phyloP scores from a whole-genome alignment of 139 green algal genomes.

The Bryopsis sp. region DNA sequence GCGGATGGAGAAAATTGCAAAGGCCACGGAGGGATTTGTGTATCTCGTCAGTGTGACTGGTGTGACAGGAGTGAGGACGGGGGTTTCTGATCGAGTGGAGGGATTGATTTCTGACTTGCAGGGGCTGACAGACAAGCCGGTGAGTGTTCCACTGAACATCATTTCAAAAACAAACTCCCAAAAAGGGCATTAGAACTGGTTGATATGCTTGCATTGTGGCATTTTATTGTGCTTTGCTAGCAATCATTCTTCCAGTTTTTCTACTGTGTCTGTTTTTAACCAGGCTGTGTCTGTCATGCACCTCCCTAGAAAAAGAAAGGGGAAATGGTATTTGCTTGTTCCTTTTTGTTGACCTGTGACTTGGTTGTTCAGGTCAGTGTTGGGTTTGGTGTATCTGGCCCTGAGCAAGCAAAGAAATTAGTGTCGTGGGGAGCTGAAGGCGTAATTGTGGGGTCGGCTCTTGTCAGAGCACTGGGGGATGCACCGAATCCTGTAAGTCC shows the following conservation, averaged over 20 bases:
- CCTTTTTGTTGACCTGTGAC: background rate
- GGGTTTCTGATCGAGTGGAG: constrained; percentile 66
- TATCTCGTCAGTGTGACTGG: constrained; percentile 95
- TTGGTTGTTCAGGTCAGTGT: constrained; percentile 60
- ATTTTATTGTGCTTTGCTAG: no score
- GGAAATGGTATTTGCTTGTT: no score
- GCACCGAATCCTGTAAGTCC: constrained; percentile 29
- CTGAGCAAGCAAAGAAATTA: constrained; percentile 76
- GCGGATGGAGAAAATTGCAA: constrained; percentile 65
- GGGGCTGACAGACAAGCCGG: constrained; percentile 64
- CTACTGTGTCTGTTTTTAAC: background rate
- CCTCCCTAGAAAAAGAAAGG: no score
- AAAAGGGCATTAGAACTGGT: no score
- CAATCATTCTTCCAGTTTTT: background rate
- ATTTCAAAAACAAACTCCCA: no score
- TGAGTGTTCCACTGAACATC: no score
- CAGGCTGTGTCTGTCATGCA: no score
- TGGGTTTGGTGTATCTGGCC: constrained; percentile 88
- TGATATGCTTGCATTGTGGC: background rate
- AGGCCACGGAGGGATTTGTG: constrained; percentile 84
- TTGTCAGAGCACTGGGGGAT: constrained; percentile 83
- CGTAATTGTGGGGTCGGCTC: constrained; percentile 88
- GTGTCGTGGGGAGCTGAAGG: constrained; percentile 89
- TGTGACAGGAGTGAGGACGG: constrained; percentile 71
- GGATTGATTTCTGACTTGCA: constrained; percentile 68